Percentiles rank a stretch among this genome's conserved stretches.
These are phyloP conservation scores for Amauroascus niger DNA, from an alignment of 2,329 filamentous ascomycete genomes.

Conservation along the genomic window DNA sequence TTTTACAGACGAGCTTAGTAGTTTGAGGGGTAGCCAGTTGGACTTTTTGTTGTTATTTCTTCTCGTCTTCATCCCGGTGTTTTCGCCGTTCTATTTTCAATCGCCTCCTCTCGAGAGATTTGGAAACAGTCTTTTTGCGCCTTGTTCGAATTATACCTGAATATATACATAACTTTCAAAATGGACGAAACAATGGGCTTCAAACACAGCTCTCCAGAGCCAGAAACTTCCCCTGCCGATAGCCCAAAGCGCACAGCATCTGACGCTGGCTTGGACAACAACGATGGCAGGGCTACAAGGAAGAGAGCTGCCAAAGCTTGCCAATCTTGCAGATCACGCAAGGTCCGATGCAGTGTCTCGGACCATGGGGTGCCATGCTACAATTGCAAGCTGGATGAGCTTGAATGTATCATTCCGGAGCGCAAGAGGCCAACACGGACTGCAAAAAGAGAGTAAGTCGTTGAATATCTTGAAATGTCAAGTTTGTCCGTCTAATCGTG, in stretches of 20 bases:
- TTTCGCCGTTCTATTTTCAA: neutral
- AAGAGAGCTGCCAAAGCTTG: slow-evolving; percentile 47
- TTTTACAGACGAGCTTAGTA: neutral
- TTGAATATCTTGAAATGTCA: neutral
- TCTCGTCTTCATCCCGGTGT: neutral
- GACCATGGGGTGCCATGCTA: slow-evolving; percentile 34
- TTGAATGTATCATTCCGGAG: slow-evolving; percentile 18
- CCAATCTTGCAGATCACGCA: slow-evolving; percentile 41
- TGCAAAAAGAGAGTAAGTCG: slow-evolving; percentile 4
- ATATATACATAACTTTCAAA: too few species aligned
- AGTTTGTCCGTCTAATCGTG: neutral
- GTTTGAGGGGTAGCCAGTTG: neutral
- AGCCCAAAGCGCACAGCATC: slow-evolving; percentile 11
- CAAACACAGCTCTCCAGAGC: slow-evolving; percentile 7
- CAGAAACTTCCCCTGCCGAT: neutral
- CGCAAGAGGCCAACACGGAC: slow-evolving; percentile 15
- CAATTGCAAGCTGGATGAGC: slow-evolving; percentile 21
- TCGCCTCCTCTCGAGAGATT: neutral
- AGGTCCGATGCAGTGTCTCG: slow-evolving; percentile 44
- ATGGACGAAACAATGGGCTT: slow-evolving; percentile 3
- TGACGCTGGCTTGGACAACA: slow-evolving; percentile 10
- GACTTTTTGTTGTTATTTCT: neutral
- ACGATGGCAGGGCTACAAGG: slow-evolving; percentile 40
- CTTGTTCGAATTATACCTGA: too few species aligned
- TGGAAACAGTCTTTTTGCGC: too few species aligned